Evolutionary conservation across 306 rosid species (phyloP).

Genomic region (Gleditsia sinensis): DNA sequence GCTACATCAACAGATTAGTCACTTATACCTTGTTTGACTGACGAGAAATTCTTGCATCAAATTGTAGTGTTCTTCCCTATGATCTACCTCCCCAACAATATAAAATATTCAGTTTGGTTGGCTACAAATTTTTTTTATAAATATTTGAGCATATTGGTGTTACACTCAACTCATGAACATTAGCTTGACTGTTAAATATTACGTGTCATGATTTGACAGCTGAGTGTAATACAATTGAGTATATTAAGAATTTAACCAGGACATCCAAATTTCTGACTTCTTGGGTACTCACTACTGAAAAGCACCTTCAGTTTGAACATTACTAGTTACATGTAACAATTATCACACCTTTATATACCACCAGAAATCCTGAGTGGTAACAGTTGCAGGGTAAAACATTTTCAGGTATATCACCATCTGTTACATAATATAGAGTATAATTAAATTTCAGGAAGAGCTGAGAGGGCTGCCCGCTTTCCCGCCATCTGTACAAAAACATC

Average conservation of each 20-base stretch:
- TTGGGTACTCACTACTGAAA: not conserved
- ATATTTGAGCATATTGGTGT: too few species aligned
- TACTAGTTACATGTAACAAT: not conserved
- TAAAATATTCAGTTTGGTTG: too few species aligned
- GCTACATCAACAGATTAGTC: too few species aligned
- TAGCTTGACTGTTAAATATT: too few species aligned
- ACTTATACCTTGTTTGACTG: too few species aligned
- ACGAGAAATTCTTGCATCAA: too few species aligned
- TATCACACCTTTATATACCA: slow-evolving; percentile 34
- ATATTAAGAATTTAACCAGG: not conserved
- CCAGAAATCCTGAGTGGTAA: slow-evolving; percentile 10
- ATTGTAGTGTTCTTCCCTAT: too few species aligned
- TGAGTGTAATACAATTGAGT: not conserved
- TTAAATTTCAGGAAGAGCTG: slow-evolving; percentile 57
- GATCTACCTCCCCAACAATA: too few species aligned
- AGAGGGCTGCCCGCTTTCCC: slow-evolving; percentile 50
- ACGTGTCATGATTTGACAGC: too few species aligned
- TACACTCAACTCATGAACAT: too few species aligned
- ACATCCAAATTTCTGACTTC: not conserved
- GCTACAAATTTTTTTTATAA: too few species aligned
- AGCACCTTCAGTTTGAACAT: not conserved
- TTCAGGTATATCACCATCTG: not conserved
- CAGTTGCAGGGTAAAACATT: not conserved
- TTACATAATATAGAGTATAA: slow-evolving; percentile 43
- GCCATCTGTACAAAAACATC: slow-evolving; percentile 49